Conservation (phyloP, 148 eudicot genomes). For the Vaccinium macrocarpon region DNA sequence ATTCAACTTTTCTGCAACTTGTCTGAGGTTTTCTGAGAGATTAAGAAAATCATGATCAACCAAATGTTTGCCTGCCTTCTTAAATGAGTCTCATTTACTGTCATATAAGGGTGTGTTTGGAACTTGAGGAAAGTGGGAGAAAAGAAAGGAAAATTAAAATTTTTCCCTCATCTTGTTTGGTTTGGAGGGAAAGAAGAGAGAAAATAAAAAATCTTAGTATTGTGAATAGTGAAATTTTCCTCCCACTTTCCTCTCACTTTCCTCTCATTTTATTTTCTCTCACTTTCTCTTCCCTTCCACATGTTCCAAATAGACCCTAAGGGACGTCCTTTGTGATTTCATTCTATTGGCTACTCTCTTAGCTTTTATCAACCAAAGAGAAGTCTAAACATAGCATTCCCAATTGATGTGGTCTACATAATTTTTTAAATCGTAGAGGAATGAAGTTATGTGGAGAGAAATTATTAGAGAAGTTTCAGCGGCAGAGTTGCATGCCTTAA, state of each 20-base stretch:
- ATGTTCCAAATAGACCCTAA: too few relatives aligned
- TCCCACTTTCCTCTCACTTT: too few relatives aligned
- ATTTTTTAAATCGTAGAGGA: background rate
- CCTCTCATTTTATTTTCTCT: too few relatives aligned
- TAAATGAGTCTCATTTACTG: background rate
- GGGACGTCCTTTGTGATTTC: background rate
- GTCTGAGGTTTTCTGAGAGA: conserved; percentile 1
- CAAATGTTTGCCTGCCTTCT: background rate
- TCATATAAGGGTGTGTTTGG: background rate
- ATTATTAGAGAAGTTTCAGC: background rate
- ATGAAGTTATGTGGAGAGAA: background rate
- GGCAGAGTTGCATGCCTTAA: background rate
- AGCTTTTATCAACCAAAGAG: background rate
- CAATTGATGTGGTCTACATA: background rate
- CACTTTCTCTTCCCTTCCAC: too few relatives aligned
- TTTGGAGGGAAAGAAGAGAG: too few relatives aligned
- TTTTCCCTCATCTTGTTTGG: too few relatives aligned
- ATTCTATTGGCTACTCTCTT: background rate
- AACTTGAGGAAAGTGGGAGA: too few relatives aligned
- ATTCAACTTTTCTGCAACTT: background rate
- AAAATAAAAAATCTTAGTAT: too few relatives aligned
- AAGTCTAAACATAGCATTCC: background rate
- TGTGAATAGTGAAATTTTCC: too few relatives aligned
- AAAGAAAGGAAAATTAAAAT: too few relatives aligned
- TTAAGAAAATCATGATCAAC: background rate